Evolutionary conservation across 495 filamentous ascomycete species (phyloP).

Genomic region (Hypoxylon crocopeplum): DNA sequence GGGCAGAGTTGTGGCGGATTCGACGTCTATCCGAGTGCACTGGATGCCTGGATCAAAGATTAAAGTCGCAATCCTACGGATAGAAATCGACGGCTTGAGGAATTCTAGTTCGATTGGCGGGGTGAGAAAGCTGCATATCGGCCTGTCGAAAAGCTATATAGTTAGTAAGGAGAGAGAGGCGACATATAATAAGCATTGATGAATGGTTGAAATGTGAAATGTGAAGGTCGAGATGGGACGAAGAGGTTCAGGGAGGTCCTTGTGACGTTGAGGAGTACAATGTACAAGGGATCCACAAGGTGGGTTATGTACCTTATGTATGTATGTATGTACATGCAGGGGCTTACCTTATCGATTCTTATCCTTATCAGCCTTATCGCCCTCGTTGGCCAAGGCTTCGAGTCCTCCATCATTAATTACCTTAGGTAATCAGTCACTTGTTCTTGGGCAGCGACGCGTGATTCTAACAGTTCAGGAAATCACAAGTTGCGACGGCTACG

Average conservation of each 20-base stretch:
- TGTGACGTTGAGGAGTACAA: conserved; percentile 34
- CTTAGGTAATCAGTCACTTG: conserved; percentile 1
- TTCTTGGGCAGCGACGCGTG: conserved; percentile 38
- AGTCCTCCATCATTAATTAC: neutral
- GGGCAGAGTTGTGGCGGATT: conserved; percentile 4
- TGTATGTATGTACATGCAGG: neutral
- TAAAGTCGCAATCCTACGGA: conserved; percentile 22
- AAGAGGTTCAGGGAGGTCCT: conserved; percentile 11
- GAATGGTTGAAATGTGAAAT: neutral
- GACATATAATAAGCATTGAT: conserved; percentile 12
- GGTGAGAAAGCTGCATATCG: conserved; percentile 34
- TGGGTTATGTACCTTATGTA: no score
- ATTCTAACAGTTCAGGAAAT: conserved; percentile 12
- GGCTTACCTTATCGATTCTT: conserved; percentile 25
- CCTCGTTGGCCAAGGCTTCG: neutral
- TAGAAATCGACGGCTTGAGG: conserved; percentile 24
- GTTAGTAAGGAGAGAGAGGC: neutral
- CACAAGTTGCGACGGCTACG: neutral
- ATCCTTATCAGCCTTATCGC: conserved; percentile 20
- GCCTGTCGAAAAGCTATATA: conserved; percentile 10
- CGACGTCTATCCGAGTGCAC: conserved; percentile 1
- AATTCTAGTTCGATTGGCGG: conserved; percentile 11
- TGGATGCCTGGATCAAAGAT: conserved; percentile 6
- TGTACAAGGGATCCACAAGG: conserved; percentile 8
- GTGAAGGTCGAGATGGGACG: conserved; percentile 1